phyloP scores from a whole-genome alignment of 352 stramenopile species.

The Phytopythium sindhum region DNA sequence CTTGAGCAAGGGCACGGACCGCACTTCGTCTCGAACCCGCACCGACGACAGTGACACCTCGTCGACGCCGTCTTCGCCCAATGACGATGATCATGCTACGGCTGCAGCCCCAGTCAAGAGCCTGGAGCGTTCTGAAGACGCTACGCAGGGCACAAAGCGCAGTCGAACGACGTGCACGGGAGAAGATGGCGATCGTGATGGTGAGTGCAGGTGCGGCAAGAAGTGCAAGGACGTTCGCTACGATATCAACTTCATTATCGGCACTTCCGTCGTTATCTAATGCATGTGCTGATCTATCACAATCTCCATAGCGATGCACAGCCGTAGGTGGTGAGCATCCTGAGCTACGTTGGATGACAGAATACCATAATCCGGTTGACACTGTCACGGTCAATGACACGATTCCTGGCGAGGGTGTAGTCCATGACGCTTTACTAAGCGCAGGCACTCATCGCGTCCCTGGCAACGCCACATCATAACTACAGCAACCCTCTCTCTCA shows the following conservation, averaged over 20 bases:
- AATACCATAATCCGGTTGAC: no score
- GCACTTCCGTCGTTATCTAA: not conserved
- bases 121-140: not conserved
- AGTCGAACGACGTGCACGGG: not conserved
- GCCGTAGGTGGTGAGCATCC: no score
- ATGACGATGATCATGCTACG: not conserved
- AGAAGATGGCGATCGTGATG: not conserved
- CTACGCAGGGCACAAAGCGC: not conserved
- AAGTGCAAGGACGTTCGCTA: conserved; percentile 8
- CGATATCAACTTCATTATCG: conserved; percentile 7
- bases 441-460: not conserved
- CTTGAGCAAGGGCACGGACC: not conserved
- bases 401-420: no score
- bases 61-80: not conserved
- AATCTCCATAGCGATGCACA: no score
- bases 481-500: not conserved
- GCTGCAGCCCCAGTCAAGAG: not conserved
- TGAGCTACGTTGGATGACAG: no score
- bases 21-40: not conserved
- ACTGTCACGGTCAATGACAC: no score
- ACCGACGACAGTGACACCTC: not conserved
- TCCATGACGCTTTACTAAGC: no score
- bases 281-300: not conserved
- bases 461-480: not conserved
- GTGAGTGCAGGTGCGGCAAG: not conserved